These are phyloP conservation scores for Ailanthus altissimus DNA, from an alignment of 345 rosid genomes.

Conservation along the genomic window DNA sequence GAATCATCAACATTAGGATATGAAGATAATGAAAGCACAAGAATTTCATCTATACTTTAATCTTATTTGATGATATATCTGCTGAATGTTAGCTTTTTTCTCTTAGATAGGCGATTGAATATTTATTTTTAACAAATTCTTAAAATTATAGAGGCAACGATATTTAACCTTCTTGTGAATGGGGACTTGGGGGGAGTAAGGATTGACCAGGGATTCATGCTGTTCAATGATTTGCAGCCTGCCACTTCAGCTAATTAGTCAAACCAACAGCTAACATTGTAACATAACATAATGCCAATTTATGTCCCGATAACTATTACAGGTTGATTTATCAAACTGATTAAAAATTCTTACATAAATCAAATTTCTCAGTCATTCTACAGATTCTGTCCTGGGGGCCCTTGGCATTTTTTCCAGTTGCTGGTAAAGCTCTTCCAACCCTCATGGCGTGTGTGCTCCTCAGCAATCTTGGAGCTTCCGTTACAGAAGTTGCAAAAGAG, in stretches of 20 bases:
- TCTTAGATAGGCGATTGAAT: neutral
- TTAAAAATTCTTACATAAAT: constrained; percentile 11
- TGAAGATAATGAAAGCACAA: neutral
- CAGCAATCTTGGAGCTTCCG: constrained; percentile 82
- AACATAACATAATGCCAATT: neutral
- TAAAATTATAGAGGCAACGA: neutral
- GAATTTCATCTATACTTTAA: neutral
- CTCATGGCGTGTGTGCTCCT: constrained; percentile 67
- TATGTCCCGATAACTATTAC: neutral
- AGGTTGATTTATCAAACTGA: constrained; percentile 5
- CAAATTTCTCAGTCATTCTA: constrained; percentile 49
- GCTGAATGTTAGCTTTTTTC: neutral
- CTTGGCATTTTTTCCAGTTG: constrained; percentile 60
- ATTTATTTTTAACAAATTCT: neutral
- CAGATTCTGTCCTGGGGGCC: constrained; percentile 90
- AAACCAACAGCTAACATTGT: neutral
- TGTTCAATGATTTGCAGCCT: neutral
- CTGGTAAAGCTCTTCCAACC: constrained; percentile 59
- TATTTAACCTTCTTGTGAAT: neutral
- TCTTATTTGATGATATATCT: neutral
- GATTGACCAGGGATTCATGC: neutral
- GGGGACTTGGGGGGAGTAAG: neutral
- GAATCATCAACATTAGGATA: neutral
- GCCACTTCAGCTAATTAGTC: neutral
- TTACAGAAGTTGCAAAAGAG: constrained; percentile 82